Base-by-base conservation (phyloP, 148 eudicot genomes). In the Chenopodium album region DNA sequence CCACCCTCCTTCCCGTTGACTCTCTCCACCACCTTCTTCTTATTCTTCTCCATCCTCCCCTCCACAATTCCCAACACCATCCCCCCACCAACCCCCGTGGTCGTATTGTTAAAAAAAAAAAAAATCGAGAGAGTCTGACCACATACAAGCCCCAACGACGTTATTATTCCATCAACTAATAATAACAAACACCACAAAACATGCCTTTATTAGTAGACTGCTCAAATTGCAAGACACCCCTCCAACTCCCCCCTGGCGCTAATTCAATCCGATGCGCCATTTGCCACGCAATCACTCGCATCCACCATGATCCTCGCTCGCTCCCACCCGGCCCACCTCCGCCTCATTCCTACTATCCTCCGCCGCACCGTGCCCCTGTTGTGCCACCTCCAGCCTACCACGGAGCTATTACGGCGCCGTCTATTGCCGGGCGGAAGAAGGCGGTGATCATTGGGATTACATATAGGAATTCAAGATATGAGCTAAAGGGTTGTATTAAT, bases 381-480 rank as follows among this genome's bases (percentile, higher is more conserved):
- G 78, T 85, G 10, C 46, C 77, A 85, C 14, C 28, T 44, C 10
- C 56, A 79, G 3, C 88, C 84, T 44, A 28, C 22, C n/a, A 9
- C 26, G 44, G 73, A 32, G 73, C 7, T 70, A 47, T n/a, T 32
- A 16, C 47, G 2, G n/a, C 73, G 3, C 90, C 87, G 19, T 77
- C 83, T 22, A 16, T 85, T 2, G 52, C 84, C 0, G 94, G 94
- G 29, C 73, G 93, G 73, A 96, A 94, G 86, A 96, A 88, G 89
- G 99, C 99, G 26, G 90, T 96, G 87, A 91, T 96, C 52, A 87
- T 92, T 71, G 99, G 98, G 59, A 88, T 96, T 14, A 89, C 94
- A 60, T 96, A 96, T 60, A 85, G 72, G 74, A 64, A 54, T 50
- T 79, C 93, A 2, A 82, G 92, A 72, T 89, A 89, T 54, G 95